These are phyloP conservation scores for Butyriboletus loyo DNA, from an alignment of 768 basidiomycete genomes.

Conservation along the genomic window DNA sequence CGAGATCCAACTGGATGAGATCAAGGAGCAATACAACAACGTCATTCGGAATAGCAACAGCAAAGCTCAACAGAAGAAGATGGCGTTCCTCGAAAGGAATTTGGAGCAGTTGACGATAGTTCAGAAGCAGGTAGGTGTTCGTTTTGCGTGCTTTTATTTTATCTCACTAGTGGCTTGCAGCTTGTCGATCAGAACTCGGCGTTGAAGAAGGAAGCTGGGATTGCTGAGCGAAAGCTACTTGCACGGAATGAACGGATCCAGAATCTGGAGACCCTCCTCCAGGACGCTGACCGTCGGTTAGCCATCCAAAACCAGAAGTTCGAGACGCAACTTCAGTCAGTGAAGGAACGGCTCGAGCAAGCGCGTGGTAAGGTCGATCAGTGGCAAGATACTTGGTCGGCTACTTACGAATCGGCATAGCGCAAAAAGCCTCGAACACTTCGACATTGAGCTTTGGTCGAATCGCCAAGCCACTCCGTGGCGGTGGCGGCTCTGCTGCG, in stretches of 20 bases:
- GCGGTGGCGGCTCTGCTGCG: constrained; percentile 69
- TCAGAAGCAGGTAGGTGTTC: constrained; percentile 82
- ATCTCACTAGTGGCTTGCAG: constrained; percentile 40
- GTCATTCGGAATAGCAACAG: constrained; percentile 98
- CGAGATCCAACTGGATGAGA: constrained; percentile 97
- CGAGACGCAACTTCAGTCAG: constrained; percentile 87
- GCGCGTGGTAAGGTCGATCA: constrained; percentile 71
- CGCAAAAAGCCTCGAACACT: constrained; percentile 72
- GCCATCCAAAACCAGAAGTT: constrained; percentile 95
- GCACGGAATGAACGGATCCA: constrained; percentile 98
- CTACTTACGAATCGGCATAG: constrained; percentile 38
- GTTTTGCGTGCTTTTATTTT: not conserved
- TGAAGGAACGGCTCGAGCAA: constrained; percentile 89
- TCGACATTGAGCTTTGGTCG: constrained; percentile 83
- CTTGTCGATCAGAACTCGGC: constrained; percentile 98
- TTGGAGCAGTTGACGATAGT: constrained; percentile 92
- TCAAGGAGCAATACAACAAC: constrained; percentile 98
- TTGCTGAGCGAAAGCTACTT: constrained; percentile 93
- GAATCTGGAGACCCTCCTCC: constrained; percentile 88
- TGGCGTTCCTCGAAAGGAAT: constrained; percentile 97
- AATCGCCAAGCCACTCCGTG: constrained; percentile 95
- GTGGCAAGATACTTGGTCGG: constrained; percentile 11
- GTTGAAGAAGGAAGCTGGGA: constrained; percentile 95
- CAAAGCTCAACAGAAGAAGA: constrained; percentile 98
- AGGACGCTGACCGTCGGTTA: constrained; percentile 90